Base-by-base conservation (phyloP, 2,329 filamentous ascomycete genomes). In the Epichloe hybrida region DNA sequence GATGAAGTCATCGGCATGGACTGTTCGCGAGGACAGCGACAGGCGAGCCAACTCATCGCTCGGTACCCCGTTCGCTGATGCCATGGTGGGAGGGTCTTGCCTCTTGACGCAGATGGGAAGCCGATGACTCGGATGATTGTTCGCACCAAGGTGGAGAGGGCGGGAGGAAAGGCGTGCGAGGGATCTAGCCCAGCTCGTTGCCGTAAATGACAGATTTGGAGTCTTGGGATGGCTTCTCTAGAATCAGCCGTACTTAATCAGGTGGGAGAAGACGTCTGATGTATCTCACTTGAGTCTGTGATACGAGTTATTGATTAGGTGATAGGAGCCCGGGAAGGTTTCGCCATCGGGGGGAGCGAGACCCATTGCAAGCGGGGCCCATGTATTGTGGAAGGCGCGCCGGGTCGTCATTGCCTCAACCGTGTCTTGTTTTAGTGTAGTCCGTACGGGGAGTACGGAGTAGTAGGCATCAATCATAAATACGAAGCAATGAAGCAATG, bases 1-100 rank as follows among this genome's bases (percentile, higher is more conserved):
- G 60, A 93, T 76, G 59, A 73, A 74, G 69, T 94, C 83, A 62
- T 95, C 89, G 55, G 85, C 87, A 65, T 95, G 89, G 55, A 95
- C 72, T n/a, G 85, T 79, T 51, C 79, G 76, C 5, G 88, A 88
- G 7, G 86, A 77, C 46, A 86, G 70, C 4, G 80, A 67, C 41
- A 68, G 56, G 11, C 57, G 53, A 50, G 60, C 56, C 20, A 60
- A 13, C 11, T 51, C 46, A n/a, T 51, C 52, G 36, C 34, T 6
- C 11, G 48, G 39, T 1, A 46, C 42, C 13, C 47, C 35, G 34
- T 39, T 42, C 12, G 49, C 17, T 35, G 27, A 31, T 31, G 52
- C 31, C 52, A 53, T 53, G 45, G 43, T 43, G 37, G 21, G 23
- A 20, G 21, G 13, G 15, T 9, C 11, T 37, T 37, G 27, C 27